Evolutionary conservation across 1,139 yeast species (phyloP), one percentile per base, ranked within the genome.

Genomic region (Nakaseomyces sp.): DNA sequence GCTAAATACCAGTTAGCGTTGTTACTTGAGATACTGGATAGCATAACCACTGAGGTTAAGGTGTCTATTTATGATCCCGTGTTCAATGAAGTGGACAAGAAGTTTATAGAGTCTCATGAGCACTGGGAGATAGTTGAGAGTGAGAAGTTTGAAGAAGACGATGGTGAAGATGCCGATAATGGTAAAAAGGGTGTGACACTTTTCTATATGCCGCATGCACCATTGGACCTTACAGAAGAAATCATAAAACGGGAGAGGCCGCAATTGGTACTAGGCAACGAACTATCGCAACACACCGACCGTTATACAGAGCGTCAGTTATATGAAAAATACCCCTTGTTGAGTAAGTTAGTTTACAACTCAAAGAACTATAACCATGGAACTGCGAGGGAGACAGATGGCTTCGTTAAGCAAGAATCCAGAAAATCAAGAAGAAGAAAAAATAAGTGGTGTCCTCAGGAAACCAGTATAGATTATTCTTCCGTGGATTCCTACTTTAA

Each of bases 171-270:
- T 7, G 24, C 6, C 6, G 3, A 22, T 7, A 22, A 22, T 6
- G 24, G 9, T 22, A 22, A 9, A n/a, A 12, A 46, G 4, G 43
- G 42, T 0, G 47, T 56, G 1, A 63, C 68, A 0, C 58, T 81
- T 2, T 77, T 67, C 52, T 84, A 76, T 54, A 68, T 84, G 45
- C 93, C 93, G 0, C 95, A 85, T 63, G 89, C 89, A 0, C 86
- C 88, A 0, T 63, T 81, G 35, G 69, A 66, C 5, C 63, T 84
- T 10, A 77, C 84, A 1, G 75, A 79, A 38, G 36, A 47, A 1
- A 52, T 80, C 1, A 50, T 81, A 3, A 32, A 37, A 3, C 26
- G 41, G 4, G 60, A 63, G 5, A 43, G 56, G 16, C 80, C 79
- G 1, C 47, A 41, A 20, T 58, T 61, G 28, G 51, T 73, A 40